phyloP scores from a whole-genome alignment of 371 early-diverging fungal species.

The Mucor piriformis region DNA sequence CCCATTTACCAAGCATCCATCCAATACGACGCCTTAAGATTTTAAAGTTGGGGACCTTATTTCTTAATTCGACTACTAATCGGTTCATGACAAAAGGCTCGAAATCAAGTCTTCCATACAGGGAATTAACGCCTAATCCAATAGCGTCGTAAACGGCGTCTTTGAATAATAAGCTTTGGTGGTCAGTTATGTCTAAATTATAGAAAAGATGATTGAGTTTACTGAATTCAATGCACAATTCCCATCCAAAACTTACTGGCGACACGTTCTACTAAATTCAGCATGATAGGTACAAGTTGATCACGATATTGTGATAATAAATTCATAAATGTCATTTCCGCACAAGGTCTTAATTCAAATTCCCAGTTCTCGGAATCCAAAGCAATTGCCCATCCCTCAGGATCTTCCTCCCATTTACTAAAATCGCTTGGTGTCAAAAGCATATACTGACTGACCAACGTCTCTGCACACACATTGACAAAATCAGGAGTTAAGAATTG shows the following conservation, averaged over 20 bases:
- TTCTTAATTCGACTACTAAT: constrained; percentile 57
- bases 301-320: constrained; percentile 69
- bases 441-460: constrained; percentile 78
- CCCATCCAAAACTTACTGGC: too few species aligned
- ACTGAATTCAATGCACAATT: too few species aligned
- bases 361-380: constrained; percentile 89
- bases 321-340: constrained; percentile 84
- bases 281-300: constrained; percentile 66
- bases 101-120: constrained; percentile 85
- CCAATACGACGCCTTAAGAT: constrained; percentile 78
- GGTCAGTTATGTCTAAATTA: constrained; percentile 41
- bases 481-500: constrained; percentile 75
- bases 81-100: constrained; percentile 72
- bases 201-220: too few species aligned
- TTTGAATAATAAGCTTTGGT: constrained; percentile 66
- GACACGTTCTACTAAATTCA: constrained; percentile 63
- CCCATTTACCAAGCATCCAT: constrained; percentile 88
- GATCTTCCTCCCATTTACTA: constrained; percentile 82
- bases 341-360: constrained; percentile 80
- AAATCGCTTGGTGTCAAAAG: constrained; percentile 71
- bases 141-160: constrained; percentile 85
- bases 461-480: constrained; percentile 63
- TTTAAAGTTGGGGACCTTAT: constrained; percentile 54
- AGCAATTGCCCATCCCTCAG: constrained; percentile 83
- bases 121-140: constrained; percentile 80